These are phyloP conservation scores for Cystobasidiaceae sp. DNA, from an alignment of 1,284 basidiomycete genomes.

Conservation along the genomic window DNA sequence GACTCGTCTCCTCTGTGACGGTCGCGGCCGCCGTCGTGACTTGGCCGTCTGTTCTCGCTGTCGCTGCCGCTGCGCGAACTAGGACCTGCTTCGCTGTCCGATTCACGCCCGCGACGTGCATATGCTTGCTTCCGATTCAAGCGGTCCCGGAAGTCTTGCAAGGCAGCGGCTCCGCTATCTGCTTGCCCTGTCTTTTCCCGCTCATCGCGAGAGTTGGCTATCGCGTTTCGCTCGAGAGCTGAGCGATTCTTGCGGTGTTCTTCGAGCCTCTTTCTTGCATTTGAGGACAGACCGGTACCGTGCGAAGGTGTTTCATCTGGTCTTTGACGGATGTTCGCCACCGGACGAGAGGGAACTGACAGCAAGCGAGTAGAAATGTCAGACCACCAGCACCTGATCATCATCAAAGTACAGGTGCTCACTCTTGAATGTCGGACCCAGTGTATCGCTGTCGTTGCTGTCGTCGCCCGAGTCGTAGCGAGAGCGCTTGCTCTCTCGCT, in stretches of 20 bases:
- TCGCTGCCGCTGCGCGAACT: slow-evolving; percentile 12
- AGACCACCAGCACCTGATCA: neutral
- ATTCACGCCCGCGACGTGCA: slow-evolving; percentile 12
- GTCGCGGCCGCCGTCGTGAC: slow-evolving; percentile 12
- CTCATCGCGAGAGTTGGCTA: slow-evolving; percentile 34
- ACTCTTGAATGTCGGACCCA: slow-evolving; percentile 70
- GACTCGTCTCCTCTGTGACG: slow-evolving; percentile 21
- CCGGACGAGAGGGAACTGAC: slow-evolving; percentile 15
- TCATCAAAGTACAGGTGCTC: slow-evolving; percentile 32
- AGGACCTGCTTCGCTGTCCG: neutral
- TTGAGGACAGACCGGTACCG: slow-evolving; percentile 75
- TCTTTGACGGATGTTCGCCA: slow-evolving; percentile 57
- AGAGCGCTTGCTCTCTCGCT: slow-evolving; percentile 60
- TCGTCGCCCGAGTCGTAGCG: slow-evolving; percentile 55
- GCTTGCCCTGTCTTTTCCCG: slow-evolving; percentile 32
- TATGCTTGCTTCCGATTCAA: slow-evolving; percentile 39
- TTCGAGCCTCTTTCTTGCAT: slow-evolving; percentile 64
- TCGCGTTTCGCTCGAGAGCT: slow-evolving; percentile 32
- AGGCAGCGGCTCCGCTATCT: slow-evolving; percentile 35
- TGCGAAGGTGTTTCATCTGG: slow-evolving; percentile 91
- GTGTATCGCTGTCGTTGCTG: slow-evolving; percentile 47
- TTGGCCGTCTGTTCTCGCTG: slow-evolving; percentile 2
- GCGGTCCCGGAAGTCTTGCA: slow-evolving; percentile 42
- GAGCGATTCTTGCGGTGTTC: slow-evolving; percentile 57
- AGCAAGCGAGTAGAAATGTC: slow-evolving; percentile 28